These are phyloP conservation scores for Colletotrichum tropicicola DNA, from an alignment of 2,329 filamentous ascomycete genomes.

Conservation along the genomic window DNA sequence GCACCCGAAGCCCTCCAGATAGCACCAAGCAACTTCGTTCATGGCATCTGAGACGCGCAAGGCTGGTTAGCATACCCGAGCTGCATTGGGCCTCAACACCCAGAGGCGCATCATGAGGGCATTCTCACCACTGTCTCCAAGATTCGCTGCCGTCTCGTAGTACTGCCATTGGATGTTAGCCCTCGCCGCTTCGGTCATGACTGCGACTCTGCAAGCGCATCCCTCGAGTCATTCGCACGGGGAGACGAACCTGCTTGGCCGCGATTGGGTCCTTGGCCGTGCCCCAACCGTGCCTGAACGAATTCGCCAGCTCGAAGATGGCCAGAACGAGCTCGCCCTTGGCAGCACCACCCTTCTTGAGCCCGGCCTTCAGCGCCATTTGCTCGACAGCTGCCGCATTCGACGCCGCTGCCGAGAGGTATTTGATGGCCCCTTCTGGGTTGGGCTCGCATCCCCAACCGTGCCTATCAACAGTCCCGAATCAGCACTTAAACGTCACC, in stretches of 20 bases:
- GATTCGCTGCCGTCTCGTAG: slow-evolving; percentile 96
- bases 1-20: slow-evolving; percentile 94
- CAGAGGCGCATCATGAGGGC: not conserved
- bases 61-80: slow-evolving; percentile 26
- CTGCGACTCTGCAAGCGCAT: not conserved
- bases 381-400: slow-evolving; percentile 91
- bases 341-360: slow-evolving; percentile 92
- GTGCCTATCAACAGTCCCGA: slow-evolving; percentile 66
- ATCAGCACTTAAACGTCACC: slow-evolving; percentile 6
- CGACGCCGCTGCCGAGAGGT: slow-evolving; percentile 87
- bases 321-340: slow-evolving; percentile 97
- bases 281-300: slow-evolving; percentile 95
- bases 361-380: slow-evolving; percentile 83
- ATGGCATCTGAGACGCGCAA: slow-evolving; percentile 76
- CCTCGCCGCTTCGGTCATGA: not conserved
- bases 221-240: not conserved
- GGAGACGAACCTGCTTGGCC: slow-evolving; percentile 71
- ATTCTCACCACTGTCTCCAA: slow-evolving; percentile 81
- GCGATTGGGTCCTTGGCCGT: slow-evolving; percentile 86
- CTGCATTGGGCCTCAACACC: slow-evolving; percentile 20
- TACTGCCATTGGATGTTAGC: slow-evolving; percentile 65
- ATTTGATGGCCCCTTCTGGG: slow-evolving; percentile 78
- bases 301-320: slow-evolving; percentile 94
- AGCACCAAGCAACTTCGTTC: slow-evolving; percentile 97
- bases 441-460: slow-evolving; percentile 89